phyloP scores from a whole-genome alignment of 306 rosid genomes.

The Prunus mume region DNA sequence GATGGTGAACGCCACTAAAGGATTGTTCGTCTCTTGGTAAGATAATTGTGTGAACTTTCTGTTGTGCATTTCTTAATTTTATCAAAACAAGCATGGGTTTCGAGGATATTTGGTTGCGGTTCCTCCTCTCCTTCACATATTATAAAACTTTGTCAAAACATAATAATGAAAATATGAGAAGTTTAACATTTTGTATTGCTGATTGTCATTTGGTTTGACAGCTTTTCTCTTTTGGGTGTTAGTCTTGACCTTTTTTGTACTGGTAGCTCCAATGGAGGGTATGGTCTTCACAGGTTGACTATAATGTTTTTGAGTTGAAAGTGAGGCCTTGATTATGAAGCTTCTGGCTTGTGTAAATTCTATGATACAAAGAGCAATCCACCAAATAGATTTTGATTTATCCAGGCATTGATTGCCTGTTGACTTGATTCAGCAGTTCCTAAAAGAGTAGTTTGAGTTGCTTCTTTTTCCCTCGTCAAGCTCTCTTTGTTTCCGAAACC shows the following conservation, averaged over 20 bases:
- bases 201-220: neutral
- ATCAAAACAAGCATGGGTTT: neutral
- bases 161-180: neutral
- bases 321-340: neutral
- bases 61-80: neutral
- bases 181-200: neutral
- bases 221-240: neutral
- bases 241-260: neutral
- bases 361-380: neutral
- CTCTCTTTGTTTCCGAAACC: conserved; percentile 7
- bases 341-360: neutral
- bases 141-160: neutral
- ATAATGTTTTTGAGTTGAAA: neutral
- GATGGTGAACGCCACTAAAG: conserved; percentile 55
- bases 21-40: conserved; percentile 55
- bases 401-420: too few relatives aligned
- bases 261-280: neutral
- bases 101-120: neutral
- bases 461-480: neutral
- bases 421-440: neutral
- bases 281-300: neutral
- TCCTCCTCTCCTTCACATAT: neutral
- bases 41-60: neutral
- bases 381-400: neutral
- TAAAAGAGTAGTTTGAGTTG: neutral